These are phyloP conservation scores for Globisporangium barbulae DNA, from an alignment of 352 stramenopile genomes.

Conservation along the genomic window DNA sequence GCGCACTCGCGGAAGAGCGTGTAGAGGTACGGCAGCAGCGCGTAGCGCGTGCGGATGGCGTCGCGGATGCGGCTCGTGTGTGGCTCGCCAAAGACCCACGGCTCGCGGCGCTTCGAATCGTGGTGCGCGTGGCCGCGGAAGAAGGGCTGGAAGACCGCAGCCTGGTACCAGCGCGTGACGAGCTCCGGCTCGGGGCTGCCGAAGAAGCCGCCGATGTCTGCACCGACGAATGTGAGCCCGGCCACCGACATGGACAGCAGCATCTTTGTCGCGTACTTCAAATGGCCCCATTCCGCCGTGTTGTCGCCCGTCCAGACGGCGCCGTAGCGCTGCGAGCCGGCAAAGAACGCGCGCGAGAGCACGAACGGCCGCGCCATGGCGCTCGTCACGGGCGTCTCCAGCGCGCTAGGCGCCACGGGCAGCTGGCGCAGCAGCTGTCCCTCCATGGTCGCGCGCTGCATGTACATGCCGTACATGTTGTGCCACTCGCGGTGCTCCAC, in stretches of 20 bases:
- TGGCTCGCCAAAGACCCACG: conserved; percentile 97
- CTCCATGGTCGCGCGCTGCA: conserved; percentile 95
- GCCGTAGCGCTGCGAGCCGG: conserved; percentile 95
- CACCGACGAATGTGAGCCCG: conserved; percentile 96
- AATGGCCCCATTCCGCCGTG: conserved; percentile 93
- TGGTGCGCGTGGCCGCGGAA: conserved; percentile 99
- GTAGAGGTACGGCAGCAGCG: conserved; percentile 95
- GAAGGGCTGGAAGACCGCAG: conserved; percentile 96
- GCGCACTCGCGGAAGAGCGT: conserved; percentile 79
- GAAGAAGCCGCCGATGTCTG: conserved; percentile 99
- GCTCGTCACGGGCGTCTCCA: conserved; percentile 43
- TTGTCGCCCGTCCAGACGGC: conserved; percentile 99
- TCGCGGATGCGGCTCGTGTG: conserved; percentile 87
- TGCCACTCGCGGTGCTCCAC: conserved; percentile 99
- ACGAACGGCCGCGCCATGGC: conserved; percentile 95
- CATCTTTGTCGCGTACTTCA: conserved; percentile 96
- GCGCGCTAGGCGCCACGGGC: conserved; percentile 27
- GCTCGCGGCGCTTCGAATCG: conserved; percentile 97
- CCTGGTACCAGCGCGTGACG: conserved; percentile 96
- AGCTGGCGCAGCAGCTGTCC: conserved; percentile 84
- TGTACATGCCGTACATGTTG: conserved; percentile 99
- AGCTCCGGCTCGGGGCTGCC: conserved; percentile 95
- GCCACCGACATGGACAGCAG: conserved; percentile 95
- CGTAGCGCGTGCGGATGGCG: conserved; percentile 94
- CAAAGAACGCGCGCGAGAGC: conserved; percentile 96